phyloP scores from a whole-genome alignment of 2,329 filamentous ascomycete genomes.

The Ascochyta viciae-villosae region DNA sequence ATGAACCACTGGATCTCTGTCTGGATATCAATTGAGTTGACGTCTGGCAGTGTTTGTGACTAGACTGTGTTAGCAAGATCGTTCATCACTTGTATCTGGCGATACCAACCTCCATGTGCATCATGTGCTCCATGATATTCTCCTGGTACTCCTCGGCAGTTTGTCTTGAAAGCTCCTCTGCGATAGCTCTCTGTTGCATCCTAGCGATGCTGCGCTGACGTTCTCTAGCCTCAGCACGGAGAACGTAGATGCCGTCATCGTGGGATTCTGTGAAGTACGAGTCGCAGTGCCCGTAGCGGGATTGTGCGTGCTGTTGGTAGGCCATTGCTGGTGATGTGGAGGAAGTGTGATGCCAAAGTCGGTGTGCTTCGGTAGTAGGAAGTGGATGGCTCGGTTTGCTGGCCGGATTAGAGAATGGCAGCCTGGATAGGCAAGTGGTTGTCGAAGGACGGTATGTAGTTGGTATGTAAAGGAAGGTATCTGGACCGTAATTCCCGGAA shows the following conservation, averaged over 20 bases:
- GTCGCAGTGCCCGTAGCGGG: constrained; percentile 69
- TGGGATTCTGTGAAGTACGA: constrained; percentile 72
- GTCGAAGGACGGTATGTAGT: constrained; percentile 65
- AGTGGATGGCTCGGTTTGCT: constrained; percentile 48
- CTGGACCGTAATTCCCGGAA: constrained; percentile 41
- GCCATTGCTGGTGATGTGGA: constrained; percentile 60
- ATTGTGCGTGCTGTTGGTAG: constrained; percentile 59
- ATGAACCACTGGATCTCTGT: constrained; percentile 99
- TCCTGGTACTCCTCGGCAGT: constrained; percentile 92
- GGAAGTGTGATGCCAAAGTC: constrained; percentile 49
- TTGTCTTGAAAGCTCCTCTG: constrained; percentile 83
- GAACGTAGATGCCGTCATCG: constrained; percentile 60
- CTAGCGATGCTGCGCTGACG: constrained; percentile 79
- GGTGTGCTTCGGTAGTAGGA: constrained; percentile 44
- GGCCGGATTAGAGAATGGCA: constrained; percentile 59
- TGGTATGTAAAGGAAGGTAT: constrained; percentile 56
- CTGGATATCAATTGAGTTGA: constrained; percentile 98
- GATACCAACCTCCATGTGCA: constrained; percentile 81
- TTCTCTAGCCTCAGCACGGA: constrained; percentile 73
- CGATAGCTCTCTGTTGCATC: constrained; percentile 85
- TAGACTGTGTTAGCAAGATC: constrained; percentile 46
- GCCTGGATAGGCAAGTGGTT: constrained; percentile 53
- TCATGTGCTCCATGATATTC: constrained; percentile 93
- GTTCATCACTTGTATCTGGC: constrained; percentile 8
- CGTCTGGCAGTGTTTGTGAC: constrained; percentile 90